Evolutionary conservation across 2,329 filamentous ascomycete species (phyloP).

Genomic region (Colletotrichum agaves): DNA sequence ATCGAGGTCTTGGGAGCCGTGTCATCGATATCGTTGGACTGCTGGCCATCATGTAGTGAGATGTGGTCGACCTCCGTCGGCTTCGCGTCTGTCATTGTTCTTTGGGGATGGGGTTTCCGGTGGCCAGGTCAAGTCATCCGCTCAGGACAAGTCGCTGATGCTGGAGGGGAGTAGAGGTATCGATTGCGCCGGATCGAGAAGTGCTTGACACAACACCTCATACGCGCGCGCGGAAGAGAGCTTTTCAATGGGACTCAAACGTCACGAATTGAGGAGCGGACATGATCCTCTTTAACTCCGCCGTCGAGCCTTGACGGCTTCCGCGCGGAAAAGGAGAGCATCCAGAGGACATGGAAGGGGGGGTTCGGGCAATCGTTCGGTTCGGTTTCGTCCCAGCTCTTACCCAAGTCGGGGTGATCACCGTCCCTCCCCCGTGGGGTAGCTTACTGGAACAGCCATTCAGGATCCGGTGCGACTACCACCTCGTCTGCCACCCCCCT

Average conservation of each 20-base stretch:
- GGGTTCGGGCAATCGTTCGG: neutral
- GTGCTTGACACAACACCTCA: too few relatives aligned
- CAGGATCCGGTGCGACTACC: neutral
- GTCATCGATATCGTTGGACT: neutral
- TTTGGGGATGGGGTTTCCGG: too few relatives aligned
- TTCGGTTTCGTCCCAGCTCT: constrained; percentile 20
- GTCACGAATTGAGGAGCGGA: neutral
- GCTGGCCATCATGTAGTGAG: constrained; percentile 21
- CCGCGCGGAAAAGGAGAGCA: constrained; percentile 19
- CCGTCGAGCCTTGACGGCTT: neutral
- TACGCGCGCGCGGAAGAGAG: neutral
- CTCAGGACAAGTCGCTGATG: too few relatives aligned
- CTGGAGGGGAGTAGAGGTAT: too few relatives aligned
- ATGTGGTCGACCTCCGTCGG: constrained; percentile 23
- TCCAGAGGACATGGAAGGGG: neutral
- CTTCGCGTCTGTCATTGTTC: constrained; percentile 29
- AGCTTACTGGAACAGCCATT: constrained; percentile 17
- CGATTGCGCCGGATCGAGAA: too few relatives aligned
- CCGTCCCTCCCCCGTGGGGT: constrained; percentile 22
- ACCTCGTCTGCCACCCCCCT: neutral
- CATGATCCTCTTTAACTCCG: constrained; percentile 11
- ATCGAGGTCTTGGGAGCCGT: constrained; percentile 13
- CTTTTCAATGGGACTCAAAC: neutral
- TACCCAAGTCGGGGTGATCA: constrained; percentile 30
- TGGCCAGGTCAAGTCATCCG: too few relatives aligned